These are phyloP conservation scores for Coccomyxa sp. DNA, from an alignment of 139 green algal species.

Conservation along the genomic window DNA sequence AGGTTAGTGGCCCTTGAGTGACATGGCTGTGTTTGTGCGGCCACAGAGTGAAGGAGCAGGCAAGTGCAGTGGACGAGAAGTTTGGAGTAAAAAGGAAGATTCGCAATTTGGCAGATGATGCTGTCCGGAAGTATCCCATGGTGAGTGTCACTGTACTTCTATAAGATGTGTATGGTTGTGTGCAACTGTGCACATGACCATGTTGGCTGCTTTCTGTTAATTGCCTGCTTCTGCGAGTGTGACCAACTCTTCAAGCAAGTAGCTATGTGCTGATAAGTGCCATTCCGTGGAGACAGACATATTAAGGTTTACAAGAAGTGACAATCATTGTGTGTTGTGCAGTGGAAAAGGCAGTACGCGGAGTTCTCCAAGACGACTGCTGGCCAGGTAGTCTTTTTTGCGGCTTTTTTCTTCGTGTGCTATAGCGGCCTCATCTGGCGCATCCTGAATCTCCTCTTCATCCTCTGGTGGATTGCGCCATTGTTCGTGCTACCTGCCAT, in stretches of 20 bases:
- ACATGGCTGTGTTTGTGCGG: background rate
- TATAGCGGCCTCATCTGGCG: background rate
- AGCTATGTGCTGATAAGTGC: background rate
- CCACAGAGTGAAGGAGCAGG: slow-evolving; percentile 1
- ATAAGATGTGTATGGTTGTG: background rate
- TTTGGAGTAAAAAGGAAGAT: background rate
- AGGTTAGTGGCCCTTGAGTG: background rate
- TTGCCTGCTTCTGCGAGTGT: background rate
- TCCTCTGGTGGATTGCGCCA: background rate
- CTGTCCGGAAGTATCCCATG: background rate
- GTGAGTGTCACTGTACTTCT: background rate
- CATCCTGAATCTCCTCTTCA: slow-evolving; percentile 3
- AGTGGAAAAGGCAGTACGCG: background rate
- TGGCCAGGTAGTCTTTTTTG: background rate
- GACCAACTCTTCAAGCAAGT: background rate
- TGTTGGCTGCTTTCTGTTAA: background rate
- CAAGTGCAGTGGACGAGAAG: background rate
- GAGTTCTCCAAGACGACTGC: background rate
- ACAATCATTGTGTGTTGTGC: background rate
- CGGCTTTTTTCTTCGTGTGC: background rate
- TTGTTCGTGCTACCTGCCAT: background rate
- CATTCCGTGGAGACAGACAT: too few species aligned
- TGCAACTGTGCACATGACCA: background rate
- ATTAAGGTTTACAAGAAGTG: background rate
- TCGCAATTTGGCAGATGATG: background rate